Conservation (phyloP, 1,284 basidiomycete genomes). For the Trichosporon faecale region DNA sequence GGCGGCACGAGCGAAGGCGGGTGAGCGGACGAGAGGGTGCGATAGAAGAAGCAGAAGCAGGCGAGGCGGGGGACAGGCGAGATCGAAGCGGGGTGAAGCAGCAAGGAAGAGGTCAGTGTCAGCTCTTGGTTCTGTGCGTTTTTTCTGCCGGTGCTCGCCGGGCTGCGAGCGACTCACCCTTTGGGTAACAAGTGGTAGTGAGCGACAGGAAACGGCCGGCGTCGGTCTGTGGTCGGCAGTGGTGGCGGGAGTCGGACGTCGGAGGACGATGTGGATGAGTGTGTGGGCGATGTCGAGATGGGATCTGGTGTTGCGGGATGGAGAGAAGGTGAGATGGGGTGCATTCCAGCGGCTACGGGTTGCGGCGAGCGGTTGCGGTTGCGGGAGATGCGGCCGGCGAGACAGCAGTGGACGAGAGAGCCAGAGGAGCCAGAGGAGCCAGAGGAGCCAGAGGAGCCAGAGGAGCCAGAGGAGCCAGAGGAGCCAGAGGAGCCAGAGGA, state of each 20-base stretch:
- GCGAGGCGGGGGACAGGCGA: background rate
- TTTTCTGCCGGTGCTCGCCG: background rate
- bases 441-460: too few species aligned
- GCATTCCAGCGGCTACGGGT: background rate
- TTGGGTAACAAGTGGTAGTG: background rate
- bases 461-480: too few species aligned
- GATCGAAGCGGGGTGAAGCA: background rate
- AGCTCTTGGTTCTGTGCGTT: background rate
- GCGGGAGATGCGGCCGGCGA: background rate
- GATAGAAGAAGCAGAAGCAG: background rate
- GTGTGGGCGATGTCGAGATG: background rate
- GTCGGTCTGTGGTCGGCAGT: background rate
- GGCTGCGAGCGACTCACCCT: background rate
- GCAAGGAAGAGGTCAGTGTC: background rate
- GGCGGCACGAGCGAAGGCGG: background rate
- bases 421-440: too few species aligned
- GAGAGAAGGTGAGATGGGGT: background rate
- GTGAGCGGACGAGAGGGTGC: background rate
- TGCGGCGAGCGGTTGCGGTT: background rate
- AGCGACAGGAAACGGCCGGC: background rate
- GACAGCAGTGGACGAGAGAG: too few species aligned
- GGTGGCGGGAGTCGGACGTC: background rate
- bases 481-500: too few species aligned
- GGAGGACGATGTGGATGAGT: background rate
- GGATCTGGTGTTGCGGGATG: background rate